Evolutionary conservation across 1,284 basidiomycete species (phyloP), one percentile per base, ranked within the genome.

Genomic region (Fomes fomentarius): DNA sequence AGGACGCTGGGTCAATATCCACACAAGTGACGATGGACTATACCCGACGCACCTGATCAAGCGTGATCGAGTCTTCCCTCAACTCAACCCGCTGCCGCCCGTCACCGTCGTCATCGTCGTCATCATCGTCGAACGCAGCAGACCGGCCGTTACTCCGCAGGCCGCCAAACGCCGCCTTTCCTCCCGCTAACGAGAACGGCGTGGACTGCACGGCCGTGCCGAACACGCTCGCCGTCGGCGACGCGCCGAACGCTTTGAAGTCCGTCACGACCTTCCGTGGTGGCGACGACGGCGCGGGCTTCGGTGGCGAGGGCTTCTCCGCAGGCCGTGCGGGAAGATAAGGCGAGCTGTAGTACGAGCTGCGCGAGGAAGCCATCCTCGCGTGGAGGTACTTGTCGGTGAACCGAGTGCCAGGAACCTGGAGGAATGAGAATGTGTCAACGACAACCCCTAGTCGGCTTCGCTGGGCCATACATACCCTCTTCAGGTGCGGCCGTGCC

Each of bases 351-450:
- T 83, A 68, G 63, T 82, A 69, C 8, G 77, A 73, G 53, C 74
- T 76, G 45, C 86, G 78, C 14, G 78, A 73, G 45, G 80, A 71
- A 26, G 78, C 73, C 68, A 89, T 84, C 40, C 91, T 82, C 22
- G 89, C 83, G 63, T 85, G 82, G 51, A 96, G 81, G 71, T 97
- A 97, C 71, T 95, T 94, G 66, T 97, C 94, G 21, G 95, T 97
- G 74, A 97, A 94, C 2, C 95, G 87, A 26, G 91, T 92, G 15
- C 93, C 93, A 42, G 87, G 84, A n/a, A 96, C 90, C 93, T 96
- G 60, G 28, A 46, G 24, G 49, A 26, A 8, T 22, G 15, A 51
- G 31, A 12, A 19, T 14, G 14, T 24, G 30, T 48, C 34, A 53
- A 30, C 25, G 59, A 45, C 47, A 35, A 41, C 19, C 46, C 35